Base-by-base conservation (phyloP, 2,329 filamentous ascomycete species). In the Zymoseptoria crescenta region DNA sequence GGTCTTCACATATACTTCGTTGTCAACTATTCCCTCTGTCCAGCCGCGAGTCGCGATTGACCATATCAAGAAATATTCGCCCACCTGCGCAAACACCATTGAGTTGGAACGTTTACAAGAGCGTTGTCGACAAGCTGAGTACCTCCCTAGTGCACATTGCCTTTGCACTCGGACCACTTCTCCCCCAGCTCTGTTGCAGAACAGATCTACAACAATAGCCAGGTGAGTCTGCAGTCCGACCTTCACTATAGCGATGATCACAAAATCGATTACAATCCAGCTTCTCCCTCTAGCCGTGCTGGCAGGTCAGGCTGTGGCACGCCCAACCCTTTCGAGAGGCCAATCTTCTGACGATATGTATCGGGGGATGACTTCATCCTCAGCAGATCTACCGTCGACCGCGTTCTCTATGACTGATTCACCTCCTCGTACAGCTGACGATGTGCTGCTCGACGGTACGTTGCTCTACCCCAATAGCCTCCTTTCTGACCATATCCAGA, bases 341-440 rank as follows among this genome's bases (percentile, higher is more conserved):
- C 61, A 63, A 49, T 53, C 51, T 20, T 21, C 54, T 1, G 60
- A 60, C 27, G 28, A 56, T 55, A 58, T 59, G n/a, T 54, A 57
- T 56, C 41, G 54, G 59, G 57, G 35, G 61, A 63, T 66, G 50
- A 64, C 62, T 55, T 54, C 56, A 58, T 64, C 58, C 56, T 58
- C 57, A 56, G 61, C 61, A 63, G 62, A 52, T 58, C 19, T 30
- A 29, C 20, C 24, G 49, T n/a, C 54, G 9, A 41, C 49, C 16
- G 45, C 54, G 21, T 9, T n/a, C 3, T 8, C 27, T 24, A 27
- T 28, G 19, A 54, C 45, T 19, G 52, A 51, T 28, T 55, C 55
- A 24, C 56, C 57, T n/a, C 45, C 49, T 5, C 62, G 62, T 27
- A 59, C 56, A 55, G 52, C 56, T 53, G 35, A 4, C n/a, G 7